These are phyloP conservation scores for Amphicarpaea edgeworthii DNA, from an alignment of 306 rosid genomes.

Conservation along the genomic window DNA sequence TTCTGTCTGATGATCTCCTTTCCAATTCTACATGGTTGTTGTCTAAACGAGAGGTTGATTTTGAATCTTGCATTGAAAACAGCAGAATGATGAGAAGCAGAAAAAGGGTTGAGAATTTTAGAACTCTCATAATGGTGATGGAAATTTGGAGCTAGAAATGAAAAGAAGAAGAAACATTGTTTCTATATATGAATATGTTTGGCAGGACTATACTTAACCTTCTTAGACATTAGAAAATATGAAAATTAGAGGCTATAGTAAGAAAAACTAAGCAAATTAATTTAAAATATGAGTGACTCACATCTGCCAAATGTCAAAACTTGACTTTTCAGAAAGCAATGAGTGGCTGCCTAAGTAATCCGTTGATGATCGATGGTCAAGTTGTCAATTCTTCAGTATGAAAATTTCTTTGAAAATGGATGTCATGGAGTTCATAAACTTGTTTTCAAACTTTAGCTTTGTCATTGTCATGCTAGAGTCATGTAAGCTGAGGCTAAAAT, in stretches of 20 bases:
- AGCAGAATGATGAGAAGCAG: constrained; percentile 49
- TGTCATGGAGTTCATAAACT: neutral
- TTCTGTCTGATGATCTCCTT: constrained; percentile 37
- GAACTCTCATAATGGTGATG: constrained; percentile 51
- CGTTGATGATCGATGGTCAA: constrained; percentile 5
- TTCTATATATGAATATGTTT: neutral
- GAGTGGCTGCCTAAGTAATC: constrained; percentile 20
- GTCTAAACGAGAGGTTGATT: constrained; percentile 46
- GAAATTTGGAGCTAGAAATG: constrained; percentile 7
- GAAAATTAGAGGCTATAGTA: neutral
- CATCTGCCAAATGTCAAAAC: constrained; percentile 50
- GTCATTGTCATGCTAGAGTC: constrained; percentile 33
- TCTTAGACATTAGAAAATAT: neutral
- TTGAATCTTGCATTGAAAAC: constrained; percentile 46
- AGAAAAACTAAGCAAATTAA: constrained; percentile 13
- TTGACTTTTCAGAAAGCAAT: constrained; percentile 53
- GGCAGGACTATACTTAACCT: constrained; percentile 7
- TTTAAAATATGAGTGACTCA: constrained; percentile 26
- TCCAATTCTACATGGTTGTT: constrained; percentile 34
- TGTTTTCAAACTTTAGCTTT: constrained; percentile 33
- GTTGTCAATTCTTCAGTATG: constrained; percentile 14
- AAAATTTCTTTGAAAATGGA: constrained; percentile 17
- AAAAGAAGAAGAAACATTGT: neutral
- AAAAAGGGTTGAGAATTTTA: constrained; percentile 40
- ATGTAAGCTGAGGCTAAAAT: neutral